phyloP scores from a whole-genome alignment of 2,329 filamentous ascomycete species.

The Pyricularia grisea region DNA sequence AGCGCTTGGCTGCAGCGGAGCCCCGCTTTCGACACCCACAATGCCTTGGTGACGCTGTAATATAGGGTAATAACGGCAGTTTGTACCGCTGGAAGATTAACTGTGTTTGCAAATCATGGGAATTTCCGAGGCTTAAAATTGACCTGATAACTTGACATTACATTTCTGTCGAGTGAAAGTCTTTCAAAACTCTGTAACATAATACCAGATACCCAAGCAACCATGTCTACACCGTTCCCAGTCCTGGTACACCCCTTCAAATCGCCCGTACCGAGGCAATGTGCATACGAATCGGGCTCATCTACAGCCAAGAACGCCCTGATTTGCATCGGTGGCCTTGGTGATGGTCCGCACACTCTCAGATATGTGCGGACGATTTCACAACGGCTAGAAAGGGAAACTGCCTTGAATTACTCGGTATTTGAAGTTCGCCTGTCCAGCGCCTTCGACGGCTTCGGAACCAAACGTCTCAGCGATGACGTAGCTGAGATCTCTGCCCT shows the following conservation, averaged over 20 bases:
- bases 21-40: neutral
- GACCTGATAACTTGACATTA: neutral
- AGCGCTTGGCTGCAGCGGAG: neutral
- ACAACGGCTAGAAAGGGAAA: conserved; percentile 24
- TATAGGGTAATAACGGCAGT: neutral
- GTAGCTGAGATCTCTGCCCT: conserved; percentile 43
- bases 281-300: conserved; percentile 14
- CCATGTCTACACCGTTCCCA: conserved; percentile 9
- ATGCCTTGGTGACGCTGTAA: neutral
- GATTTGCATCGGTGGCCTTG: conserved; percentile 61
- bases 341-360: conserved; percentile 59
- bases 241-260: conserved; percentile 18
- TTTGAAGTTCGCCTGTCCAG: conserved; percentile 48
- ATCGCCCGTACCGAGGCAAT: conserved; percentile 13
- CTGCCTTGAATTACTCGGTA: conserved; percentile 37
- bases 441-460: conserved; percentile 44
- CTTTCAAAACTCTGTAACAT: neutral
- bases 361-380: conserved; percentile 43
- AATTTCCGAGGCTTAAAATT: neutral
- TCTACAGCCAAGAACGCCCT: conserved; percentile 40
- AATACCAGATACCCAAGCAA: neutral
- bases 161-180: neutral
- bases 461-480: conserved; percentile 38
- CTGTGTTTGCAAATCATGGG: neutral
- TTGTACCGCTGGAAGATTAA: neutral